These are phyloP conservation scores for Pleurotus salmoneostramineus DNA, from an alignment of 768 basidiomycete species.

Conservation along the genomic window DNA sequence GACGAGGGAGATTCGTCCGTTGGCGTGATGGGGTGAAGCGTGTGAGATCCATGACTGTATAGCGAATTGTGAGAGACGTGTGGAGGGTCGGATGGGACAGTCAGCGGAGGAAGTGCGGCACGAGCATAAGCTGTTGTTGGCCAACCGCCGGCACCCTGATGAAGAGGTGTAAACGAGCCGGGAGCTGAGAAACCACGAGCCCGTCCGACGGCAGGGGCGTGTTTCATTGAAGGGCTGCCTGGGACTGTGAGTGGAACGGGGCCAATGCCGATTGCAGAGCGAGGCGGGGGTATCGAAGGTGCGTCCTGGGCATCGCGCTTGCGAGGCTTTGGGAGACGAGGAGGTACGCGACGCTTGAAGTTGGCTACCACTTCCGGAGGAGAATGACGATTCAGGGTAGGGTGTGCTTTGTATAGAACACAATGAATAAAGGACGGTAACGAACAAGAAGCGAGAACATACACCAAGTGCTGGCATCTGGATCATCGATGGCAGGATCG, in stretches of 20 bases:
- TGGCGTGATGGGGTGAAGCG: constrained; percentile 64
- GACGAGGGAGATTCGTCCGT: constrained; percentile 65
- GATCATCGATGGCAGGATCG: constrained; percentile 92
- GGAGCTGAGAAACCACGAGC: constrained; percentile 82
- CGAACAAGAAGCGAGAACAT: constrained; percentile 34
- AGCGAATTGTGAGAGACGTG: constrained; percentile 54
- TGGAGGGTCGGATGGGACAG: constrained; percentile 74
- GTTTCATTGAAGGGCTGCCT: constrained; percentile 31
- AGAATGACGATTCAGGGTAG: constrained; percentile 87
- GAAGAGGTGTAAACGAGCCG: constrained; percentile 72
- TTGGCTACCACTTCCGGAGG: constrained; percentile 87
- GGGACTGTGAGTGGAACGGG: constrained; percentile 65
- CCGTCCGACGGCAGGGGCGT: constrained; percentile 47
- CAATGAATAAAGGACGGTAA: constrained; percentile 14
- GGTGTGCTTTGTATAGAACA: constrained; percentile 59
- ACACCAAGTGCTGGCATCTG: constrained; percentile 98
- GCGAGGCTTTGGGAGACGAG: constrained; percentile 83
- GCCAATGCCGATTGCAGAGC: constrained; percentile 71
- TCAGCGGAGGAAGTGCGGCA: constrained; percentile 73
- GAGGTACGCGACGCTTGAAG: constrained; percentile 94
- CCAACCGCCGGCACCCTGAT: constrained; percentile 59
- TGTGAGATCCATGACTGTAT: constrained; percentile 59
- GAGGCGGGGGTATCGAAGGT: constrained; percentile 69
- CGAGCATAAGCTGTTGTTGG: constrained; percentile 45
- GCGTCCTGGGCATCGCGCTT: constrained; percentile 74